Evolutionary conservation across 192 early-diverging fungal genomes (phyloP).

Genomic region (Gaertneriomyces semiglobifer): DNA sequence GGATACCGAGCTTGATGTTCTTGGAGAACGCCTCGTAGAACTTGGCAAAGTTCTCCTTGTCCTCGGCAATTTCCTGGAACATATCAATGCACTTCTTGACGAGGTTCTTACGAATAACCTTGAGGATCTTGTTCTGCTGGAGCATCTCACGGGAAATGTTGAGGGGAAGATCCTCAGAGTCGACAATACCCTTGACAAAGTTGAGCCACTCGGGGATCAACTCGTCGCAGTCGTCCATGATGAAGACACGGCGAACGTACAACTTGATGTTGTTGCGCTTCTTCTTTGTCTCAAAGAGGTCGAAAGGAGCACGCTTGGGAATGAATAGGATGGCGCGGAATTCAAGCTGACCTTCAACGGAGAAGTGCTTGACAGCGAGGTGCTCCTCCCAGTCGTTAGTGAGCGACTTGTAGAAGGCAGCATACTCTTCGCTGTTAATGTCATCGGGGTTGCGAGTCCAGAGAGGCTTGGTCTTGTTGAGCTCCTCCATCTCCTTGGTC

Average conservation of each 20-base stretch:
- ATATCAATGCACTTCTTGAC: conserved; percentile 99
- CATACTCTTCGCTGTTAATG: conserved; percentile 95
- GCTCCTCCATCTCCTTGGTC: conserved; percentile 83
- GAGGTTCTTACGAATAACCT: conserved; percentile 99
- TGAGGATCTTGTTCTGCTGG: conserved; percentile 99
- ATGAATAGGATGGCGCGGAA: conserved; percentile 98
- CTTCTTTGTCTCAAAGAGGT: conserved; percentile 98
- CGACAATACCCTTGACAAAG: conserved; percentile 99
- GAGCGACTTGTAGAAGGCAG: conserved; percentile 96
- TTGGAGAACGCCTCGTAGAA: conserved; percentile 99
- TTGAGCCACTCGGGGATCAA: conserved; percentile 98
- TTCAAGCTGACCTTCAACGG: conserved; percentile 98
- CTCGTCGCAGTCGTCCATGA: conserved; percentile 99
- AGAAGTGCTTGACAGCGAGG: conserved; percentile 97
- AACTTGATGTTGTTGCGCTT: conserved; percentile 99
- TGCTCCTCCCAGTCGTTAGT: conserved; percentile 99
- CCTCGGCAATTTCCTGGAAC: conserved; percentile 95
- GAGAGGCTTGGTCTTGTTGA: conserved; percentile 97
- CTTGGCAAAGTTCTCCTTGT: conserved; percentile 98
- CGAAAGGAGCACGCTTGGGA: conserved; percentile 95
- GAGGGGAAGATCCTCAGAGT: conserved; percentile 99
- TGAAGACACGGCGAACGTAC: conserved; percentile 99
- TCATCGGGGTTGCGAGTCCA: conserved; percentile 99
- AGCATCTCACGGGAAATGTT: conserved; percentile 99
- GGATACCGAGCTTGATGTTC: conserved; percentile 99